phyloP scores from a whole-genome alignment of 2,329 filamentous ascomycete species.

The Aschersonia sp. region DNA sequence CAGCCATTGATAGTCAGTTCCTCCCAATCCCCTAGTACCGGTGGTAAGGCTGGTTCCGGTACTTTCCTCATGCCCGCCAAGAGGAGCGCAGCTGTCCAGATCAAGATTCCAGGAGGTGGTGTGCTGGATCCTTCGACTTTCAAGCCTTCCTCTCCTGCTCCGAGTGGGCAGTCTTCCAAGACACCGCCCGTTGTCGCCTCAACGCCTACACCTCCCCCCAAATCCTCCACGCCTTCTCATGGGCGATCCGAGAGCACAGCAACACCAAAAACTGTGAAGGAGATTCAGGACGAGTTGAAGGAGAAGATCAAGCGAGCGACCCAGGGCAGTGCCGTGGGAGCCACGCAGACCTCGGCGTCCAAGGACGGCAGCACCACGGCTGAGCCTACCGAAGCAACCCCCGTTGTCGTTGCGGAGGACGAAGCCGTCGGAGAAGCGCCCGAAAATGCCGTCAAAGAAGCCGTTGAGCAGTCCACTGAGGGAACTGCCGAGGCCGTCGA shows the following conservation, averaged over 20 bases:
- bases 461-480: not conserved
- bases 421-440: no score
- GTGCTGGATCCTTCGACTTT: slow-evolving; percentile 53
- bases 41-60: slow-evolving; percentile 29
- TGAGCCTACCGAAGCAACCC: not conserved
- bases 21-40: slow-evolving; percentile 48
- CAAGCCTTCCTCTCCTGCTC: slow-evolving; percentile 42
- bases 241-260: slow-evolving; percentile 54
- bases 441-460: no score
- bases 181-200: slow-evolving; percentile 59
- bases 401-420: not conserved
- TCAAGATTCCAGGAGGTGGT: slow-evolving; percentile 73
- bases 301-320: slow-evolving; percentile 58
- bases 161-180: slow-evolving; percentile 41
- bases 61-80: slow-evolving; percentile 33
- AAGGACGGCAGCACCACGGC: not conserved
- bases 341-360: not conserved
- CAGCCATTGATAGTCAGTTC: slow-evolving; percentile 48
- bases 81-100: slow-evolving; percentile 65
- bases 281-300: slow-evolving; percentile 72
- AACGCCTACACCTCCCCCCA: slow-evolving; percentile 66
- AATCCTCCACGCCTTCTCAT: slow-evolving; percentile 54
- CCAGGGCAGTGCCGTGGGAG: slow-evolving; percentile 14
- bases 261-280: slow-evolving; percentile 57
- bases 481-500: slow-evolving; percentile 1